These are phyloP conservation scores for Dactylellina leptospora DNA, from an alignment of 2,329 filamentous ascomycete genomes.

Conservation along the genomic window DNA sequence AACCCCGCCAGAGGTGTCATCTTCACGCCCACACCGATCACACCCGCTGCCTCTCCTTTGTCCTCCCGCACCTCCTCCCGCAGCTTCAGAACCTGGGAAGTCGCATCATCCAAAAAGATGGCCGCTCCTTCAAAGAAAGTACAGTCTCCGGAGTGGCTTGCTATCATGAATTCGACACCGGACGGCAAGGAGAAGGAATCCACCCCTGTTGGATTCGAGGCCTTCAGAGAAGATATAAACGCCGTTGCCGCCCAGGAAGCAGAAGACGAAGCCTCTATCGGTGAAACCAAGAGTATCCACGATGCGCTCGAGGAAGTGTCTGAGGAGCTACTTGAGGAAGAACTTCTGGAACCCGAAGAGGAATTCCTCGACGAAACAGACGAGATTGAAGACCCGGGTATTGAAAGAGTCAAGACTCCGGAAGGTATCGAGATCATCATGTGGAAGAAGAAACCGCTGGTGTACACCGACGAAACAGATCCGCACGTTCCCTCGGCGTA, in stretches of 20 bases:
- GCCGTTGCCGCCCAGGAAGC: neutral
- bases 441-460: slow-evolving; percentile 44
- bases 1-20: slow-evolving; percentile 32
- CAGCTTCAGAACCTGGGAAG: slow-evolving; percentile 5
- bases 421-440: slow-evolving; percentile 31
- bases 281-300: slow-evolving; percentile 1
- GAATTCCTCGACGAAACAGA: slow-evolving; percentile 10
- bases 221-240: slow-evolving; percentile 9
- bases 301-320: slow-evolving; percentile 19
- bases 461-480: slow-evolving; percentile 38
- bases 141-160: slow-evolving; percentile 18
- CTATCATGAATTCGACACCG: slow-evolving; percentile 17
- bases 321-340: neutral
- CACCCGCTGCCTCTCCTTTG: slow-evolving; percentile 15
- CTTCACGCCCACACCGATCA: slow-evolving; percentile 31
- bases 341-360: slow-evolving; percentile 15
- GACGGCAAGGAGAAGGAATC: slow-evolving; percentile 35
- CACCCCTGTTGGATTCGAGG: slow-evolving; percentile 9
- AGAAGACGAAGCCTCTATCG: neutral
- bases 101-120: neutral
- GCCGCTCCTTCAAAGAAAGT: neutral
- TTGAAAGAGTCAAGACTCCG: slow-evolving; percentile 41
- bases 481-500: slow-evolving; percentile 8
- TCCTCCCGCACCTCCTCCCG: neutral
- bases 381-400: slow-evolving; percentile 27